Conservation (phyloP, 2,329 filamentous ascomycete genomes). For the Phoma sp. region DNA sequence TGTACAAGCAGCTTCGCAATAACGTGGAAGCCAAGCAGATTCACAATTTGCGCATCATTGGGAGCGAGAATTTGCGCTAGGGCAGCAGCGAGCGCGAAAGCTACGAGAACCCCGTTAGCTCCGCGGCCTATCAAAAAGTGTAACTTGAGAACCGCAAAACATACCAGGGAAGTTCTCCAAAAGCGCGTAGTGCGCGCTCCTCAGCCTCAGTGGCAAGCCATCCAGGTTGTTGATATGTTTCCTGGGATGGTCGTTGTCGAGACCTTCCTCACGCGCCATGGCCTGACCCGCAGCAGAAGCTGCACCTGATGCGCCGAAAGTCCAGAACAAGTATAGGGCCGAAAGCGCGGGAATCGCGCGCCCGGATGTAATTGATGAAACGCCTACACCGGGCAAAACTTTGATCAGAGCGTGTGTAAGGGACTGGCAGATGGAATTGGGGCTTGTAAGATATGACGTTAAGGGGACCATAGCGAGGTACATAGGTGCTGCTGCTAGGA, state of each 20-base stretch:
- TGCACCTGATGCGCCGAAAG: constrained; percentile 31
- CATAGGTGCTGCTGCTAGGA: constrained; percentile 26
- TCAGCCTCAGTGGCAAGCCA: constrained; percentile 27
- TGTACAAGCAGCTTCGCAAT: constrained; percentile 32
- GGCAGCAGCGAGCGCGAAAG: constrained; percentile 30
- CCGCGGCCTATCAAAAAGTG: too few relatives aligned
- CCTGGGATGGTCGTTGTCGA: constrained; percentile 27
- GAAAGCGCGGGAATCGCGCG: constrained; percentile 33
- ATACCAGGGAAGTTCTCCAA: constrained; percentile 36
- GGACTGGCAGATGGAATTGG: constrained; percentile 27
- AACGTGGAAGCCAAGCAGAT: constrained; percentile 31
- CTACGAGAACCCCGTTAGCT: constrained; percentile 1
- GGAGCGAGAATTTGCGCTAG: constrained; percentile 30
- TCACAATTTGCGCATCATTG: constrained; percentile 31
- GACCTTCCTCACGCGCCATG: constrained; percentile 27
- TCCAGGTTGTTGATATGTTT: constrained; percentile 22
- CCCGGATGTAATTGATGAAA: constrained; percentile 27
- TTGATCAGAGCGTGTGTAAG: constrained; percentile 32
- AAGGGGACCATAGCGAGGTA: constrained; percentile 31
- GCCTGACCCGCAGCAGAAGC: constrained; percentile 31
- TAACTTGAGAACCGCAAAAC: too few relatives aligned
- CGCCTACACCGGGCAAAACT: constrained; percentile 27
- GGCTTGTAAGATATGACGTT: constrained; percentile 31
- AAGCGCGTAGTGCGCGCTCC: constrained; percentile 32
- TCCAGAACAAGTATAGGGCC: constrained; percentile 33